phyloP scores from a whole-genome alignment of 2,329 filamentous ascomycete genomes.

The Diplodia sapinea region DNA sequence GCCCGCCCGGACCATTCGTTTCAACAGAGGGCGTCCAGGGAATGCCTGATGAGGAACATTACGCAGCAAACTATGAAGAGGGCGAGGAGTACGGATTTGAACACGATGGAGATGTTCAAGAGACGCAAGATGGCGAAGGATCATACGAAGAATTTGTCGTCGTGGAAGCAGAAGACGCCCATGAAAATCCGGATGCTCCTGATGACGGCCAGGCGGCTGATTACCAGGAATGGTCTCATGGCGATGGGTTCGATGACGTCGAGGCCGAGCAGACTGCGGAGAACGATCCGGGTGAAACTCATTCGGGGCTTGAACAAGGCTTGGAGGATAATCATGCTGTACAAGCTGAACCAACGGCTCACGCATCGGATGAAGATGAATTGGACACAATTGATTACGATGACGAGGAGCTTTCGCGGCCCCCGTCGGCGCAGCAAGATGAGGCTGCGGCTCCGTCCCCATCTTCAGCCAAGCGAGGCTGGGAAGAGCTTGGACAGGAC shows the following conservation, averaged over 20 bases:
- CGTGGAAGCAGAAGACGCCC: slow-evolving; percentile 16
- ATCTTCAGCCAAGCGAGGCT: slow-evolving; percentile 32
- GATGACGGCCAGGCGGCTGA: not conserved
- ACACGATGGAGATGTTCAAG: slow-evolving; percentile 13
- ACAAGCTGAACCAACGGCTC: slow-evolving; percentile 15
- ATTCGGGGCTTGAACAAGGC: slow-evolving; percentile 27
- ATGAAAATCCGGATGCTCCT: not conserved
- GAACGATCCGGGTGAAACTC: slow-evolving; percentile 29
- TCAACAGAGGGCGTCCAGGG: not conserved
- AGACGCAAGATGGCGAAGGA: not conserved
- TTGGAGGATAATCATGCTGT: slow-evolving; percentile 25
- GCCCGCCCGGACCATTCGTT: not conserved
- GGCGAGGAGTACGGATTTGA: slow-evolving; percentile 12
- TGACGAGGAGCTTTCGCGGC: slow-evolving; percentile 30
- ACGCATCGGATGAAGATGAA: slow-evolving; percentile 30
- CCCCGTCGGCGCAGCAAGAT: slow-evolving; percentile 12
- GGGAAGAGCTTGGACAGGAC: slow-evolving; percentile 33
- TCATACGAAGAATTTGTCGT: slow-evolving; percentile 22
- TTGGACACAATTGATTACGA: slow-evolving; percentile 32
- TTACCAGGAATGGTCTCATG: not conserved
- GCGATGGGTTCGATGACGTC: slow-evolving; percentile 24
- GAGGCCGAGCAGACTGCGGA: slow-evolving; percentile 26
- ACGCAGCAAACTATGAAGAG: not conserved
- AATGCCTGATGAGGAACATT: not conserved
- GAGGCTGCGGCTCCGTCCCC: slow-evolving; percentile 20